Percentiles rank a stretch among this genome's conserved stretches.
Conservation (phyloP, 306 rosid genomes). For the Rosa lucieae region DNA sequence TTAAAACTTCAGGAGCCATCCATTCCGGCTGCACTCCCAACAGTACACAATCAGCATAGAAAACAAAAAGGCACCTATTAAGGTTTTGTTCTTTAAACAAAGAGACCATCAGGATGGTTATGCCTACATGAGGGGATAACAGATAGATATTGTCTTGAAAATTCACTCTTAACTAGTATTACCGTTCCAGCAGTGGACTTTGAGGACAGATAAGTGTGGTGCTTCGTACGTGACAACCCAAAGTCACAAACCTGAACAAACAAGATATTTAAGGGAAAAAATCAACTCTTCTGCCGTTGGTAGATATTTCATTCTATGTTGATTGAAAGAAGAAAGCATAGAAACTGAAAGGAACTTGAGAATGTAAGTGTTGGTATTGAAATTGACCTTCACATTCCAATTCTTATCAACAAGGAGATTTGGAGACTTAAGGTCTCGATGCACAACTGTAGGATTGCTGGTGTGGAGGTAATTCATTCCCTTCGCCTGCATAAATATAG, state of each 20-base stretch:
- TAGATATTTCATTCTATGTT: conserved; percentile 19
- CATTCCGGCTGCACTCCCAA: conserved; percentile 86
- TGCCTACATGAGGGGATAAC: neutral
- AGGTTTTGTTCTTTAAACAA: neutral
- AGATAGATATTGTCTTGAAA: neutral
- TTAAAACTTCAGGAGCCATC: conserved; percentile 99
- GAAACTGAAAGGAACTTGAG: conserved; percentile 6
- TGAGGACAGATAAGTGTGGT: conserved; percentile 89
- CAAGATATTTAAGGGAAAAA: conserved; percentile 11
- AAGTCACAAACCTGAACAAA: conserved; percentile 86
- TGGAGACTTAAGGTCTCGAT: conserved; percentile 94
- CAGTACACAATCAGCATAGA: conserved; percentile 14
- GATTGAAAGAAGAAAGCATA: neutral
- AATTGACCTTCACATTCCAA: conserved; percentile 92
- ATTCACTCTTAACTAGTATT: conserved; percentile 30
- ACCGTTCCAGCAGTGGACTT: conserved; percentile 99
- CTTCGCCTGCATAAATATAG: conserved; percentile 62
- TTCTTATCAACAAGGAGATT: conserved; percentile 97
- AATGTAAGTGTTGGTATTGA: conserved; percentile 19
- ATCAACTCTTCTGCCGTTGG: conserved; percentile 2
- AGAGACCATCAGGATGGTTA: neutral
- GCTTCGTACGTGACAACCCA: conserved; percentile 93
- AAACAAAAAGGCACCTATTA: neutral
- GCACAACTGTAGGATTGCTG: conserved; percentile 93
- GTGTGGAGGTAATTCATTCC: conserved; percentile 99